These are phyloP conservation scores for Teunomyces cretensis DNA, from an alignment of 805 yeast species.

Conservation along the genomic window DNA sequence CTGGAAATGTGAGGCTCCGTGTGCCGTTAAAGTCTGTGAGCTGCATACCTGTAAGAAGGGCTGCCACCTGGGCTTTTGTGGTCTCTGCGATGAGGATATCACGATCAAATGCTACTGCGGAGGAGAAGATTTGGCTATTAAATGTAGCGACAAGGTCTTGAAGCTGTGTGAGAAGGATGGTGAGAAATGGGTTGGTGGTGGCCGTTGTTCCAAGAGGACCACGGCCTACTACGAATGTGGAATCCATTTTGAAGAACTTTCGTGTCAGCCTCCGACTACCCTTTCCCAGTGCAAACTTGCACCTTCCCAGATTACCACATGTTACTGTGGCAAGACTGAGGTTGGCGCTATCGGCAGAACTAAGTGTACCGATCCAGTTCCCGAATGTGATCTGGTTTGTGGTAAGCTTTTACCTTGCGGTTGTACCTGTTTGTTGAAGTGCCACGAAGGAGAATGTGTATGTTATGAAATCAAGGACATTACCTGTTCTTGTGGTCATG, in stretches of 20 bases:
- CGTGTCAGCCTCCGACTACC: constrained; percentile 50
- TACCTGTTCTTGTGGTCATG: constrained; percentile 63
- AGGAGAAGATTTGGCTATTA: constrained; percentile 37
- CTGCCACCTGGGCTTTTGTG: constrained; percentile 87
- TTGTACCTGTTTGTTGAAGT: constrained; percentile 61
- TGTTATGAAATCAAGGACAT: constrained; percentile 55
- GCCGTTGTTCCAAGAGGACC: constrained; percentile 38
- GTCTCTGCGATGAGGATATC: constrained; percentile 57
- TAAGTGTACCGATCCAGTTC: constrained; percentile 74
- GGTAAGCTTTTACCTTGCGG: constrained; percentile 70
- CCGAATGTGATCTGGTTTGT: constrained; percentile 69
- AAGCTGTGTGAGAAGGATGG: constrained; percentile 21
- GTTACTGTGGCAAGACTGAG: constrained; percentile 76
- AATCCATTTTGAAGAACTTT: constrained; percentile 47
- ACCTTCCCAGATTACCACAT: constrained; percentile 58
- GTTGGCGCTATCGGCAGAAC: constrained; percentile 46
- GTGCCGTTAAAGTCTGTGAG: constrained; percentile 60
- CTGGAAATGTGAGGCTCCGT: constrained; percentile 64
- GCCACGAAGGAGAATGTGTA: constrained; percentile 77
- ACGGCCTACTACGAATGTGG: constrained; percentile 63
- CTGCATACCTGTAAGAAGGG: constrained; percentile 64
- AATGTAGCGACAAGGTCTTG: constrained; percentile 47
- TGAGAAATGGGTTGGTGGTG: constrained; percentile 30
- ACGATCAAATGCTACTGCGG: constrained; percentile 76
- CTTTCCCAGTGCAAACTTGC: constrained; percentile 54